Conservation (phyloP, 345 rosid genomes). For the Sapria himalayana region DNA sequence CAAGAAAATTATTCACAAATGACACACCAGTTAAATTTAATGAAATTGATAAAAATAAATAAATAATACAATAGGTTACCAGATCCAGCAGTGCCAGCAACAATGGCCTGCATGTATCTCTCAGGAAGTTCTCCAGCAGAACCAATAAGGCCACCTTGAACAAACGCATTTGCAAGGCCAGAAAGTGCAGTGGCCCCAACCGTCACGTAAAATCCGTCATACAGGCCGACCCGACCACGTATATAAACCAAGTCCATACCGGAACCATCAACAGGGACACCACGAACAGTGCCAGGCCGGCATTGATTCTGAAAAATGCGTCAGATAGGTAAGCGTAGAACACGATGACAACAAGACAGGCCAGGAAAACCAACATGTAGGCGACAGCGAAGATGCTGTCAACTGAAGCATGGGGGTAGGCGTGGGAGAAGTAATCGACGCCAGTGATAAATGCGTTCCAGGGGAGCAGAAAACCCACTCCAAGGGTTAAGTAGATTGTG, state of each 20-base stretch:
- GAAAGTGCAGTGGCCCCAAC: slow-evolving; percentile 32
- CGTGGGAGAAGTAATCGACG: slow-evolving; percentile 84
- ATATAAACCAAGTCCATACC: slow-evolving; percentile 46
- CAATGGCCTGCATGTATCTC: slow-evolving; percentile 80
- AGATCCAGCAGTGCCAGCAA: slow-evolving; percentile 94
- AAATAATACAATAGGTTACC: slow-evolving; percentile 19
- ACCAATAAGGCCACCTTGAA: slow-evolving; percentile 78
- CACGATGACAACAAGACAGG: slow-evolving; percentile 28
- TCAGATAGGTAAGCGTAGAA: slow-evolving; percentile 48
- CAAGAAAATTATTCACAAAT: no score
- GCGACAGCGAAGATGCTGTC: slow-evolving; percentile 79
- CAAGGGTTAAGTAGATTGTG: slow-evolving; percentile 66
- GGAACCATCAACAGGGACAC: slow-evolving; percentile 54
- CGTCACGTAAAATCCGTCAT: slow-evolving; percentile 45
- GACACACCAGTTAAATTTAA: no score
- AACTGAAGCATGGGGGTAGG: slow-evolving; percentile 69
- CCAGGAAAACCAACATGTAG: slow-evolving; percentile 52
- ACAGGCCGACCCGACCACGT: slow-evolving; percentile 58
- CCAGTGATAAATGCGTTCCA: slow-evolving; percentile 98
- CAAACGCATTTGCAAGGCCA: slow-evolving; percentile 68
- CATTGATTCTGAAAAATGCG: slow-evolving; percentile 55
- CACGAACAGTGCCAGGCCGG: slow-evolving; percentile 40
- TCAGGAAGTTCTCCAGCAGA: slow-evolving; percentile 85
- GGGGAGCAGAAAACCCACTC: slow-evolving; percentile 79
- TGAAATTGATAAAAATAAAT: background rate